These are phyloP conservation scores for Aspergillus alliaceus DNA, from an alignment of 2,329 filamentous ascomycete genomes.

Conservation along the genomic window DNA sequence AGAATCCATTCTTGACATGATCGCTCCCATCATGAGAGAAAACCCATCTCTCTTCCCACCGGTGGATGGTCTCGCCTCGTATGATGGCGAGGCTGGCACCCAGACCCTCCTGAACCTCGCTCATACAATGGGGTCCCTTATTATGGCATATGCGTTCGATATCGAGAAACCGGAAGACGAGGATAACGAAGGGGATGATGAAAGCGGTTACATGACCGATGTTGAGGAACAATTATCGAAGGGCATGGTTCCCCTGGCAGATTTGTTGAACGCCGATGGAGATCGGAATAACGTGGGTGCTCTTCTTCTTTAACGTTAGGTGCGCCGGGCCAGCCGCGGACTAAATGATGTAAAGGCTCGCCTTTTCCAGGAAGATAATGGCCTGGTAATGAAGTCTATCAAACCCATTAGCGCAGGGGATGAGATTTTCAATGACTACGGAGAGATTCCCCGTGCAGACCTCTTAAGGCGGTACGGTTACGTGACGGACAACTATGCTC, in stretches of 20 bases:
- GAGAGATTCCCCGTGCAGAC: constrained; percentile 78
- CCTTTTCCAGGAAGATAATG: constrained; percentile 59
- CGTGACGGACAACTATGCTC: constrained; percentile 72
- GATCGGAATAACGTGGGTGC: constrained; percentile 70
- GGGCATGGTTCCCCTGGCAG: constrained; percentile 88
- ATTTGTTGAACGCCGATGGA: constrained; percentile 85
- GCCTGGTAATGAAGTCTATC: constrained; percentile 70
- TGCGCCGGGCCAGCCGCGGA: not conserved
- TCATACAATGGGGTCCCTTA: constrained; percentile 80
- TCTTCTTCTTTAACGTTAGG: not conserved
- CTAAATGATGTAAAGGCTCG: constrained; percentile 45
- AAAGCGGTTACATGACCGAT: constrained; percentile 55
- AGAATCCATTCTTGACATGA: constrained; percentile 60
- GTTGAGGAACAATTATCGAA: constrained; percentile 68
- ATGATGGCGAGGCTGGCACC: constrained; percentile 39
- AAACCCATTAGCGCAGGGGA: constrained; percentile 68
- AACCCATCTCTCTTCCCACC: constrained; percentile 45
- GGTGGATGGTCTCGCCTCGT: constrained; percentile 40
- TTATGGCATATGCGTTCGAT: constrained; percentile 94
- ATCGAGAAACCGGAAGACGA: constrained; percentile 61
- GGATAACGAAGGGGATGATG: constrained; percentile 52
- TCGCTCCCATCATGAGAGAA: constrained; percentile 53
- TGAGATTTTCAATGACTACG: constrained; percentile 88
- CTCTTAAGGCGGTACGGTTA: constrained; percentile 84
- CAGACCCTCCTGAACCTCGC: constrained; percentile 57